phyloP scores from a whole-genome alignment of 2,329 filamentous ascomycete species.

The Hortaea sp. region DNA sequence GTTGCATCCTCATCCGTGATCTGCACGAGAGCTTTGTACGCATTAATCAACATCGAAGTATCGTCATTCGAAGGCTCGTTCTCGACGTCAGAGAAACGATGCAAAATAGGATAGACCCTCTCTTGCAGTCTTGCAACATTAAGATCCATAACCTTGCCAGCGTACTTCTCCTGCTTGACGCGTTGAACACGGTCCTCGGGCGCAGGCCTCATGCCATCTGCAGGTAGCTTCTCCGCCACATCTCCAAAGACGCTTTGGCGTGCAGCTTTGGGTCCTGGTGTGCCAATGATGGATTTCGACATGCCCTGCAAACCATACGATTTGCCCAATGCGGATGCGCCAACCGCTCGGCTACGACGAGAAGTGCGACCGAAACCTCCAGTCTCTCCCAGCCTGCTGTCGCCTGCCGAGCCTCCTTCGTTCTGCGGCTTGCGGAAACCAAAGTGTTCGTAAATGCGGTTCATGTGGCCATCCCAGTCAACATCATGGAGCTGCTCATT shows the following conservation, averaged over 20 bases:
- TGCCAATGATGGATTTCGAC: constrained; percentile 79
- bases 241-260: constrained; percentile 29
- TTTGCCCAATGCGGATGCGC: constrained; percentile 34
- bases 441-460: constrained; percentile 92
- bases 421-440: constrained; percentile 51
- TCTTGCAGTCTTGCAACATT: constrained; percentile 62
- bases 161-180: constrained; percentile 75
- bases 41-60: constrained; percentile 57
- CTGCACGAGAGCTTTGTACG: constrained; percentile 69
- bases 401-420: constrained; percentile 21
- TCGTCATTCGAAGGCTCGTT: constrained; percentile 56
- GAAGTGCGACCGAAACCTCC: constrained; percentile 46
- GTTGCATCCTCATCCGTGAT: constrained; percentile 65
- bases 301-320: constrained; percentile 59
- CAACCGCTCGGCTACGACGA: constrained; percentile 31
- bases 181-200: constrained; percentile 66
- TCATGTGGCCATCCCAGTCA: constrained; percentile 91
- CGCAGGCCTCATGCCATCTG: constrained; percentile 35
- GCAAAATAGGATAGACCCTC: constrained; percentile 60
- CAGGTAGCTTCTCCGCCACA: constrained; percentile 37
- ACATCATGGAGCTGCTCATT: constrained; percentile 81
- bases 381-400: constrained; percentile 12
- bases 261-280: constrained; percentile 49
- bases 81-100: constrained; percentile 68
- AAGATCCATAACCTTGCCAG: constrained; percentile 66